phyloP scores from a whole-genome alignment of 495 filamentous ascomycete species.

The Aeminium ludgeri region DNA sequence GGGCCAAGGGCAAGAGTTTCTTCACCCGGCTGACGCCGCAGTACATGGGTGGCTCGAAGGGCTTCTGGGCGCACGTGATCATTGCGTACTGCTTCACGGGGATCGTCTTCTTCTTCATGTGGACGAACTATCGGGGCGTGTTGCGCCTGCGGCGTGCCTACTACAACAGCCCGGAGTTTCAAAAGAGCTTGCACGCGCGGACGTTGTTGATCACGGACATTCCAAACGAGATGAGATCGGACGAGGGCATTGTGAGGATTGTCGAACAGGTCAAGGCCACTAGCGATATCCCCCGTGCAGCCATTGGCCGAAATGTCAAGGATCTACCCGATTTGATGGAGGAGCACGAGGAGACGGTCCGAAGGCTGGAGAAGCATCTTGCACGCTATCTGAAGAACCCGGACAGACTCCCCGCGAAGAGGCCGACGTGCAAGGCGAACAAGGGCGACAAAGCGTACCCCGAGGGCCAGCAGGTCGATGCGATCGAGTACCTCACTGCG shows the following conservation, averaged over 20 bases:
- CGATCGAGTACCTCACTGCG: conserved; percentile 81
- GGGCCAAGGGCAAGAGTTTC: conserved; percentile 7
- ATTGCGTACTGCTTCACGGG: conserved; percentile 65
- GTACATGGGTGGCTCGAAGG: conserved; percentile 35
- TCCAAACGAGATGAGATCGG: conserved; percentile 49
- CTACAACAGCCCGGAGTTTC: conserved; percentile 77
- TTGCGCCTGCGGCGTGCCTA: conserved; percentile 54
- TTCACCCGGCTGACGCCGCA: conserved; percentile 41
- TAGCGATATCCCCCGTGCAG: conserved; percentile 56
- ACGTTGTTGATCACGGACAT: conserved; percentile 91
- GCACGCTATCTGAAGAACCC: conserved; percentile 85
- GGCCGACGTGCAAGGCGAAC: conserved; percentile 63
- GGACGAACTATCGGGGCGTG: conserved; percentile 73
- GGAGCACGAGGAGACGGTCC: conserved; percentile 65
- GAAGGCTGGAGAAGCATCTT: conserved; percentile 62
- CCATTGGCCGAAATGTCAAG: conserved; percentile 82
- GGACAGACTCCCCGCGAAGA: conserved; percentile 55
- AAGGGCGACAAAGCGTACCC: conserved; percentile 50
- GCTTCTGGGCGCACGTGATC: conserved; percentile 66
- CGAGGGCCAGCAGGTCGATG: conserved; percentile 59
- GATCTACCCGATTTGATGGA: conserved; percentile 69
- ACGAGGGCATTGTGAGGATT: conserved; percentile 72
- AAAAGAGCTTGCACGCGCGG: conserved; percentile 70
- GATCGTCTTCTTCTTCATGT: conserved; percentile 64
- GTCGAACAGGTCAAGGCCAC: conserved; percentile 60